phyloP scores from a whole-genome alignment of 2,329 filamentous ascomycete species.

The Stemphylium beticola region DNA sequence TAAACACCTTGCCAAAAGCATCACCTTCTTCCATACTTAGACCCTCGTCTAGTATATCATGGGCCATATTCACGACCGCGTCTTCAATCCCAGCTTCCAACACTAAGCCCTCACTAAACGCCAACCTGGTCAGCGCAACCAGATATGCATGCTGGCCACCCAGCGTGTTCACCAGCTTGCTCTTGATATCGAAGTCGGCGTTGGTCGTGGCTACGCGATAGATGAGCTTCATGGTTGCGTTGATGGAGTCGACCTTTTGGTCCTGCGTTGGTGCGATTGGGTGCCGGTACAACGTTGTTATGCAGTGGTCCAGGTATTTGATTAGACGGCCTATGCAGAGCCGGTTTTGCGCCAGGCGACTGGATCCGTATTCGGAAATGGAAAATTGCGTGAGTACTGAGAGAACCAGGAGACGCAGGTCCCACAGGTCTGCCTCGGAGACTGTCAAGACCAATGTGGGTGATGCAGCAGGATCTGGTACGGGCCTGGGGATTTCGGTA shows the following conservation, averaged over 20 bases:
- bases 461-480: conserved; percentile 27
- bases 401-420: conserved; percentile 55
- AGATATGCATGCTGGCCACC: conserved; percentile 84
- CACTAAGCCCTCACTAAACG: conserved; percentile 80
- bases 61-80: conserved; percentile 80
- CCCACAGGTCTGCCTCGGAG: conserved; percentile 49
- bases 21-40: conserved; percentile 82
- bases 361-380: conserved; percentile 63
- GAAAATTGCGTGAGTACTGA: conserved; percentile 63
- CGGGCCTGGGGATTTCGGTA: conserved; percentile 58
- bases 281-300: conserved; percentile 63
- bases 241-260: conserved; percentile 59
- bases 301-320: conserved; percentile 74
- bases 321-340: conserved; percentile 77
- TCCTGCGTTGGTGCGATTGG: conserved; percentile 44
- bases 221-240: conserved; percentile 65
- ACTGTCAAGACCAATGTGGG: conserved; percentile 10
- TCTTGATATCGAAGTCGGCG: conserved; percentile 69
- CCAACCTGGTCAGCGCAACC: conserved; percentile 79
- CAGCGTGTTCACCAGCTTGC: conserved; percentile 71
- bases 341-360: conserved; percentile 71
- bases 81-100: conserved; percentile 78
- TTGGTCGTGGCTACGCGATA: conserved; percentile 67
- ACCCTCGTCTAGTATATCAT: conserved; percentile 78
- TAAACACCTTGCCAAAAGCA: conserved; percentile 58